Evolutionary conservation across 2,329 filamentous ascomycete species (phyloP), one percentile per base, ranked within the genome.

Genomic region (Apiospora saccharicola): DNA sequence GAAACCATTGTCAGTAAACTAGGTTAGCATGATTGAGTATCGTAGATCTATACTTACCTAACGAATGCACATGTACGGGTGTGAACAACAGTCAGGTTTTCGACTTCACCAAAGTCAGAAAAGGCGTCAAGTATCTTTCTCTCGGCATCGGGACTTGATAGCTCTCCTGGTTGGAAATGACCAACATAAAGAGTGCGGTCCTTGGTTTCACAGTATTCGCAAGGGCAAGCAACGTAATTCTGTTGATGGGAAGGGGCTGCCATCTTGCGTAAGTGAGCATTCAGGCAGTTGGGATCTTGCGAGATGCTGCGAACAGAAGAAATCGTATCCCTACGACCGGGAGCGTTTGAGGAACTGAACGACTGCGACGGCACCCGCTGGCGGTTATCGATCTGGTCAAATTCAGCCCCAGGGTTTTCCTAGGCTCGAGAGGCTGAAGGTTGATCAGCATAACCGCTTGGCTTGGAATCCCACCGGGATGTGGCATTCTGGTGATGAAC

Each of bases 141-240:
- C 19, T 30, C 26, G 4, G 14, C n/a, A 4, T 61, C 22, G 10
- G 26, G 57, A 6, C 22, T 68, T n/a, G 14, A 69, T 30, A 64
- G 57, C 4, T 71, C 34, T 24, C 49, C 57, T 37, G 4, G 24
- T 4, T 26, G n/a, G 53, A 72, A 43, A 10, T 12, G n/a, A 37
- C 49, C 68, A 26, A 72, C 41, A 24, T 64, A 72, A n/a, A 72
- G 46, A 37, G 49, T 72, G 53, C 68, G 71, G 22, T 70, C 57
- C 30, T 53, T 46, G 12, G 6, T 13, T 4, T 43, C 6, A 41
- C 71, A 72, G 30, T 67, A 70, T 10, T 14, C 10, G 41, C 71
- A 72, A 34, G 68, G 24, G 37, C 71, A 72, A 24, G 67, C 26
- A 22, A 64, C 68, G 46, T 57, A 70, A 3, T 10, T 8, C 4